Percentiles rank a stretch among this genome's conserved stretches.
Conservation (phyloP, 768 basidiomycete species). For the Hericium coralloides region DNA sequence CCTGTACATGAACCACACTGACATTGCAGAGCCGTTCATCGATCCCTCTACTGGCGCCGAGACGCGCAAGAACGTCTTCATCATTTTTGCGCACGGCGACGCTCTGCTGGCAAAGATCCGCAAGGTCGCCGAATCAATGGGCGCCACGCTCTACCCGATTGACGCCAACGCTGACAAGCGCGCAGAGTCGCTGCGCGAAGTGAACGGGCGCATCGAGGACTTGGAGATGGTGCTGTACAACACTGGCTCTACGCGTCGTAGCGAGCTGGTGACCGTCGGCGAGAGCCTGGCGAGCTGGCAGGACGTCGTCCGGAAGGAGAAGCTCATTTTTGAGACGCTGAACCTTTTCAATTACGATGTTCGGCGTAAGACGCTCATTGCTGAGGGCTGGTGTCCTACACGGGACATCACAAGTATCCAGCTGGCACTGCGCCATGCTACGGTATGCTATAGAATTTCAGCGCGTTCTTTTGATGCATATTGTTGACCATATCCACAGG, state of each 20-base stretch:
- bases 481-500: conserved; percentile 26
- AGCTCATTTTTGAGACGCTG: conserved; percentile 90
- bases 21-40: conserved; percentile 88
- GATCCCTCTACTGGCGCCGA: conserved; percentile 78
- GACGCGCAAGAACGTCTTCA: conserved; percentile 97
- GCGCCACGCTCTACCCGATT: conserved; percentile 93
- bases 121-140: conserved; percentile 98
- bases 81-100: conserved; percentile 97
- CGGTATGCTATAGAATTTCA: conserved; percentile 33
- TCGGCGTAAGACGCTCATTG: conserved; percentile 87
- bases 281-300: conserved; percentile 86
- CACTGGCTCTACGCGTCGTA: conserved; percentile 74
- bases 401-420: conserved; percentile 85
- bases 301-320: conserved; percentile 92
- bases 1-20: conserved; percentile 97
- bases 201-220: conserved; percentile 84
- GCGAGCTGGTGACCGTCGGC: conserved; percentile 76
- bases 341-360: conserved; percentile 95
- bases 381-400: conserved; percentile 97
- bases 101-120: conserved; percentile 92
- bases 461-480: background rate
- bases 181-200: conserved; percentile 81
- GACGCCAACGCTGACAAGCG: conserved; percentile 93
- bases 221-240: conserved; percentile 83
- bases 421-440: conserved; percentile 79